phyloP scores from a whole-genome alignment of 1,284 basidiomycete genomes.

The Sanguinoderma infundibulare region DNA sequence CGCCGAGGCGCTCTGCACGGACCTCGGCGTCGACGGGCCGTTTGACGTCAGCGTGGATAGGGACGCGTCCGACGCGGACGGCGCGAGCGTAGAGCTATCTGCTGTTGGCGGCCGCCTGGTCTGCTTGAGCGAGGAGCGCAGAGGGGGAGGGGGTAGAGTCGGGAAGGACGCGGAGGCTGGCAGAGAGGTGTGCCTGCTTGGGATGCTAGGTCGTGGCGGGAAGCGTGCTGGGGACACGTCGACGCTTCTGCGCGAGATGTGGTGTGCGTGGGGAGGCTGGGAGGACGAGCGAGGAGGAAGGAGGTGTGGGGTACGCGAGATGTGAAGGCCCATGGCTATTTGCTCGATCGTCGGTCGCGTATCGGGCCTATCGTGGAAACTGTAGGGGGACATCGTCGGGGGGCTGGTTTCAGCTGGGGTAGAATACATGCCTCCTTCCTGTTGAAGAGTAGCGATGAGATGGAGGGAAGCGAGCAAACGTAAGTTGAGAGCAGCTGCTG shows the following conservation, averaged over 20 bases:
- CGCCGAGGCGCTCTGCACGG: constrained; percentile 36
- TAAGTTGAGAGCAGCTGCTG: background rate
- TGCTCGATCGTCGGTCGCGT: constrained; percentile 70
- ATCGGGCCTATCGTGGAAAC: constrained; percentile 42
- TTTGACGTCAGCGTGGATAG: constrained; percentile 47
- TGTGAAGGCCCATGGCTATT: constrained; percentile 76
- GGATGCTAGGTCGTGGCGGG: constrained; percentile 28
- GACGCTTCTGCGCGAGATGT: constrained; percentile 12
- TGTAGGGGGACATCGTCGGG: constrained; percentile 43
- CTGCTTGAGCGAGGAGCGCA: constrained; percentile 69
- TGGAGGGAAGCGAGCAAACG: background rate
- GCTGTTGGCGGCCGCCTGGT: constrained; percentile 36
- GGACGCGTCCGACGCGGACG: constrained; percentile 49
- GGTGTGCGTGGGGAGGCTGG: constrained; percentile 17
- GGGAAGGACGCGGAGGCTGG: constrained; percentile 17
- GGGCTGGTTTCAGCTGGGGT: constrained; percentile 51
- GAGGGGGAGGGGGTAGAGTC: constrained; percentile 54
- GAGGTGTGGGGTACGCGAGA: constrained; percentile 73
- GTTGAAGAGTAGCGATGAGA: background rate
- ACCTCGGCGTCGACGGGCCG: constrained; percentile 41
- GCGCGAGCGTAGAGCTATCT: constrained; percentile 36
- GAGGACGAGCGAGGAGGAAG: constrained; percentile 40
- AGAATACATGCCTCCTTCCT: constrained; percentile 50
- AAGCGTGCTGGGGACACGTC: constrained; percentile 17
- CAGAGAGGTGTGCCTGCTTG: constrained; percentile 34